Evolutionary conservation across 1,284 basidiomycete genomes (phyloP), one percentile per base, ranked within the genome.

Genomic region (Singerocomus inundabilis): DNA sequence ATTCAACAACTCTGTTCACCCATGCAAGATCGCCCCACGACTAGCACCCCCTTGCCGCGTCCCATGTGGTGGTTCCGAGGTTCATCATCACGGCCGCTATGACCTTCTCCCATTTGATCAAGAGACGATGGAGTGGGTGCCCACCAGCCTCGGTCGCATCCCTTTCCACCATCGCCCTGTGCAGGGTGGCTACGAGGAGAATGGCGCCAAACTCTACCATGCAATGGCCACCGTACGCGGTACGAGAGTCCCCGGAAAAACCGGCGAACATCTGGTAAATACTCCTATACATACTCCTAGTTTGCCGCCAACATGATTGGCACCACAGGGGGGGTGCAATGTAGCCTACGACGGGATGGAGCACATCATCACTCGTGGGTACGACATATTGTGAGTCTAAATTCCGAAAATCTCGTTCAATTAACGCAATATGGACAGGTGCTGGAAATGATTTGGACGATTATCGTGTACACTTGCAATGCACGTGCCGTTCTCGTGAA

Each of bases 21-120:
- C 88, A 8, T 90, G 88, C 77, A 91, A 91, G 72, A 79, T 91
- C 60, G 79, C 70, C 5, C 79, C 82, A 12, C 64, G 73, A 56
- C 74, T 88, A n/a, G 57, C 58, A 15, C 74, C 79, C 9, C 63
- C 75, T 44, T 72, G 82, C 62, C 68, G 75, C 24, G 83, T 88
- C 2, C 73, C 85, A 2, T 88, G 80, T 58, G 87, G 79, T 8
- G 85, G 84, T 6, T 58, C 55, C 4, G 87, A 90, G 66, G 54
- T 72, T 42, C 71, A 68, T 34, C 87, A 89, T 57, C 48, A 70
- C 4, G 86, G 84, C 2, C 71, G 85, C 31, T 89, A 79, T 57
- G 87, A 88, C 63, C 69, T 90, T 32, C 74, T 90, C 1, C 85
- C 86, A 6, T 86, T 86, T 61, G 75, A 78, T 44, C 72, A 75